Evolutionary conservation across 176 grass and related monocot genomes (phyloP), one percentile per base, ranked within the genome.

Genomic region (Stipa capillata): DNA sequence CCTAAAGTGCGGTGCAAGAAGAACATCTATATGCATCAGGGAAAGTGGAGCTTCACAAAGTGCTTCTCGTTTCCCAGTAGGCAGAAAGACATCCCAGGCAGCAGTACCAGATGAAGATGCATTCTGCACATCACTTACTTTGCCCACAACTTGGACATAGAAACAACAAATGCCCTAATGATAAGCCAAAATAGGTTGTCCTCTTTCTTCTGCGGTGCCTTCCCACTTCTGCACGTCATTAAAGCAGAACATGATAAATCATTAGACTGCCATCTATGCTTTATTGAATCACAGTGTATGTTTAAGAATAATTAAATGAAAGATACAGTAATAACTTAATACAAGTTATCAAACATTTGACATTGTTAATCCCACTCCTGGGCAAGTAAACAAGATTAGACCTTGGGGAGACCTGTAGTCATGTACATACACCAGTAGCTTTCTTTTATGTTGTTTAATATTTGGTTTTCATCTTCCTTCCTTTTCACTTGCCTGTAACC

Each of bases 131-230:
- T 69, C 37, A 53, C 36, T 90, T 61, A 90, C 27, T 87, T 83
- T 62, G 84, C 57, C 88, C 88, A 90, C 8, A 90, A 39, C 71
- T 87, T 90, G 7, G 84, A 74, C 76, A 90, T 65, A 33, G 84
- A 69, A 74, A 87, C 75, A 55, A 90, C 75, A 83, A 90, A 87
- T 61, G 88, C 74, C 61, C 84, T 90, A 32, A 90, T 59, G 11
- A 78, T 85, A 54, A 86, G 79, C 88, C 88, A 90, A 79, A 90
- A 74, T 49, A 83, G 74, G 84, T 90, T 90, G 33, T 66, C 76
- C 64, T 83, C 68, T 69, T 83, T 69, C 52, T 73, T 90, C 62
- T 69, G 42, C 12, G 37, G 84, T 3, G 9, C 84, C 63, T 83
- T 90, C 14, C 15, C 70, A 29, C 68, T 80, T 80, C 87, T 89